Conservation (phyloP, 1,284 basidiomycete species). For the Cutaneotrichosporon cyanovorans region DNA sequence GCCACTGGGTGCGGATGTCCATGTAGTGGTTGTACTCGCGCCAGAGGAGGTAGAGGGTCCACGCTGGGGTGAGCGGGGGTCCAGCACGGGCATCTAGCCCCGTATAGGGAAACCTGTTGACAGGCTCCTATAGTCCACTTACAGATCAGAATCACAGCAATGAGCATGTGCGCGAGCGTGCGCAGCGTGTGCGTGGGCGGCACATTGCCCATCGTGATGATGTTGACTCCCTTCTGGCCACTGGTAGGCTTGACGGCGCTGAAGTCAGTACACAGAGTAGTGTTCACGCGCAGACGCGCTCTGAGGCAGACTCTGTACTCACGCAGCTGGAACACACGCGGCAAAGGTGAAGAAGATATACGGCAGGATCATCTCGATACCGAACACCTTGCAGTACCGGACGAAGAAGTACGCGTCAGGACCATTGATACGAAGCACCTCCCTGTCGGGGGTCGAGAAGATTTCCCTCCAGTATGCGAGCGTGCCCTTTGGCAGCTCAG, state of each 20-base stretch:
- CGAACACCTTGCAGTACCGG: conserved; percentile 53
- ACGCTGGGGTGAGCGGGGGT: conserved; percentile 51
- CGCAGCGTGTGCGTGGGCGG: conserved; percentile 51
- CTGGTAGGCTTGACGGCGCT: conserved; percentile 33
- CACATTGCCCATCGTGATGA: conserved; percentile 77
- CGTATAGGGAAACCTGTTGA: too few relatives aligned
- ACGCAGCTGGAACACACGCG: conserved; percentile 38
- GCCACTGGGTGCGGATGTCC: conserved; percentile 71
- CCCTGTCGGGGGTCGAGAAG: conserved; percentile 29
- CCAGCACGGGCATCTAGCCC: too few relatives aligned
- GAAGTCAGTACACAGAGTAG: too few relatives aligned
- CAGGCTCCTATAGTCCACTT: too few relatives aligned
- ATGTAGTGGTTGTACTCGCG: conserved; percentile 75
- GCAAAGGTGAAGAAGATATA: conserved; percentile 58
- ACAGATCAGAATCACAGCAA: conserved; percentile 70
- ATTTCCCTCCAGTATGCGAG: conserved; percentile 33
- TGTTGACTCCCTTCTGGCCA: conserved; percentile 58
- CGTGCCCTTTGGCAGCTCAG: neutral
- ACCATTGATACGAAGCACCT: conserved; percentile 59
- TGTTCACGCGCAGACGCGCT: too few relatives aligned
- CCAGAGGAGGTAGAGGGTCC: conserved; percentile 75
- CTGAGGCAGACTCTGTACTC: conserved; percentile 20
- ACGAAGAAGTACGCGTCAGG: conserved; percentile 92
- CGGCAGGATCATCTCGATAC: conserved; percentile 64
- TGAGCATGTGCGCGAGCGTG: conserved; percentile 66